phyloP scores from a whole-genome alignment of 2,329 filamentous ascomycete genomes.

The Mariannaea sp. region DNA sequence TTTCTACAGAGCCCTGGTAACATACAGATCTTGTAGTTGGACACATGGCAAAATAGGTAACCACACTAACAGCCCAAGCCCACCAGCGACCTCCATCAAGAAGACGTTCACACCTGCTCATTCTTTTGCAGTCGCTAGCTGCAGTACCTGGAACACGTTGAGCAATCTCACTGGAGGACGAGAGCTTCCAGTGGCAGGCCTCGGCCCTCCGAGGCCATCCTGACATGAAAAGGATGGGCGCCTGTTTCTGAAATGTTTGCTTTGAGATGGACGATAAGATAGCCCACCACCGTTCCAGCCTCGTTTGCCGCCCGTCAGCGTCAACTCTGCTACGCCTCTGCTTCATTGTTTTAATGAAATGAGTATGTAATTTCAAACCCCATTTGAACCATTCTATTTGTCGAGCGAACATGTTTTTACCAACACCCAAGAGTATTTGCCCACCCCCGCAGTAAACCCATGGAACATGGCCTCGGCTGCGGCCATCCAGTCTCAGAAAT shows the following conservation, averaged over 20 bases:
- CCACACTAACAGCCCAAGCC: not conserved
- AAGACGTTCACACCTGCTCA: conserved; percentile 11
- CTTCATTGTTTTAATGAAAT: conserved; percentile 12
- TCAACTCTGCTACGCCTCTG: conserved; percentile 7
- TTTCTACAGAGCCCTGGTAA: conserved; percentile 2
- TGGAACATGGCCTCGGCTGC: conserved; percentile 1
- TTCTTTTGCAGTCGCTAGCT: conserved; percentile 15
- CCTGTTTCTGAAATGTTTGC: conserved; percentile 27
- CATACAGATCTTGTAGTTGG: not conserved
- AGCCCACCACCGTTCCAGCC: conserved; percentile 9
- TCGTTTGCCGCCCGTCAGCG: conserved; percentile 18
- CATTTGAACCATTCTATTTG: too few species aligned
- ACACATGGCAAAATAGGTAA: conserved; percentile 8
- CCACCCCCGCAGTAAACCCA: not conserved
- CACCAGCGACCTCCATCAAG: not conserved
- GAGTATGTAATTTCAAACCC: conserved; percentile 4
- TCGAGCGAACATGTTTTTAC: too few species aligned
- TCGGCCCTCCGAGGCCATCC: conserved; percentile 19
- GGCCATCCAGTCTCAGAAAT: conserved; percentile 17
- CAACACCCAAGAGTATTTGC: conserved; percentile 6
- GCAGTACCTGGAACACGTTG: conserved; percentile 32
- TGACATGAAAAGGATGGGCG: conserved; percentile 20
- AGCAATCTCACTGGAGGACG: conserved; percentile 29
- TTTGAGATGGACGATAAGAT: conserved; percentile 6
- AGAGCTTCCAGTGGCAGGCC: conserved; percentile 11